Evolutionary conservation across 2,329 filamentous ascomycete species (phyloP), one percentile per base, ranked within the genome.

Genomic region (Parastagonospora nodorum): DNA sequence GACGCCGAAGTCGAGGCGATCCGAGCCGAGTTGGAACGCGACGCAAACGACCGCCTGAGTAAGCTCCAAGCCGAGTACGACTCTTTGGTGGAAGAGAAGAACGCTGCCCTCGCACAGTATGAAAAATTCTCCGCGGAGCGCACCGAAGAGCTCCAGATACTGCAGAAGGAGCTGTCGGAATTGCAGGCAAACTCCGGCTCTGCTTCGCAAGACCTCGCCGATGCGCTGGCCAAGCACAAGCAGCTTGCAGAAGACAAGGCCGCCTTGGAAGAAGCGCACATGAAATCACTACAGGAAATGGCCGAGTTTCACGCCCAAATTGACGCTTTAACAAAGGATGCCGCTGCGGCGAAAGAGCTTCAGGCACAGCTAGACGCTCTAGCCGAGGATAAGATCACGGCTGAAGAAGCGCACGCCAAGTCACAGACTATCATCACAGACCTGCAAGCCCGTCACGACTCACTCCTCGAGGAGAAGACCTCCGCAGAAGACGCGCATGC

Each of bases 1-100:
- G 69, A 71, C 15, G 58, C 57, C 9, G 66, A 73, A 37, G 72
- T 73, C 28, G 68, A 71, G 10, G 70, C 69, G 2, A 54, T 73
- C 4, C 64, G 69, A 9, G 69, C 68, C 0, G 68, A 73, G 42
- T 59, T 74, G 4, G 69, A 74, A 41, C 67, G 67, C 6, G 69
- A 73, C 38, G 71, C 69, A 4, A 72, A 71, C 47, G 66, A 66
- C 15, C 67, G 62, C 5, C 51, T 73, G 8, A 59, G 69, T 11
- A 58, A 67, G 40, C 51, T 73, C 3, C 68, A 73, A 32, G 50
- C 64, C n/a, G 60, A 69, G 24, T 68, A 67, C 40, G 68, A 72
- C 40, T 44, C 55, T 2, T 57, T 72, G n/a, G 55, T 67, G 4
- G 58, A 56, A 5, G 68, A 71, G 38, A 72, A 70, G 50, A 66